Conservation (phyloP, 2,329 filamentous ascomycete genomes). For the Colletotrichum tabaci region DNA sequence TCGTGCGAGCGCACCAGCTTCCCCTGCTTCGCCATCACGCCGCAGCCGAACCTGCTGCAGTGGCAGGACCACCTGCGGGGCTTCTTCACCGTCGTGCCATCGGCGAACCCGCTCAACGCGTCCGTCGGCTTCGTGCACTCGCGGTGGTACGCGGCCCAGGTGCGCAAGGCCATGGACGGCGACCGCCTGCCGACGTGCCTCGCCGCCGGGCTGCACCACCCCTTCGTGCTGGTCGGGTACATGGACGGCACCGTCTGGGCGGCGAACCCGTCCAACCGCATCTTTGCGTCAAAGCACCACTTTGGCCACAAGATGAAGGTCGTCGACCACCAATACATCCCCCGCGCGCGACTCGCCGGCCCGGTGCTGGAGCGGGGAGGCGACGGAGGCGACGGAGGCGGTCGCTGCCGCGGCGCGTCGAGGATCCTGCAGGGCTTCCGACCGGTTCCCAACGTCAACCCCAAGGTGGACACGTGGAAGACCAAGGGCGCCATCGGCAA, state of each 20-base stretch:
- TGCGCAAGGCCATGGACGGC: conserved; percentile 66
- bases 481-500: conserved; percentile 55
- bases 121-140: conserved; percentile 67
- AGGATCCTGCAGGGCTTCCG: conserved; percentile 68
- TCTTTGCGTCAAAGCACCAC: conserved; percentile 57
- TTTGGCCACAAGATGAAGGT: conserved; percentile 59
- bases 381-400: neutral
- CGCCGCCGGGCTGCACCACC: conserved; percentile 65
- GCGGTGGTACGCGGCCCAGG: conserved; percentile 66
- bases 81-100: conserved; percentile 67
- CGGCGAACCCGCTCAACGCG: conserved; percentile 67
- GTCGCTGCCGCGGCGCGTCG: conserved; percentile 58
- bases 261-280: conserved; percentile 60
- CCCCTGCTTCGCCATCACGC: conserved; percentile 63
- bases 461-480: conserved; percentile 58
- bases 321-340: conserved; percentile 69
- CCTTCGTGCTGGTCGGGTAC: conserved; percentile 67
- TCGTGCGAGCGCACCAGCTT: conserved; percentile 69
- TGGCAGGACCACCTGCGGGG: conserved; percentile 71
- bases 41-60: conserved; percentile 67
- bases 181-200: conserved; percentile 67
- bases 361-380: conserved; percentile 4
- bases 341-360: conserved; percentile 49
- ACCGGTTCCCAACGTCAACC: conserved; percentile 65
- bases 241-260: conserved; percentile 69